Percentiles rank a stretch among this genome's conserved stretches.
phyloP scores from a whole-genome alignment of 2,329 filamentous ascomycete genomes.

The Lithohypha guttulata region DNA sequence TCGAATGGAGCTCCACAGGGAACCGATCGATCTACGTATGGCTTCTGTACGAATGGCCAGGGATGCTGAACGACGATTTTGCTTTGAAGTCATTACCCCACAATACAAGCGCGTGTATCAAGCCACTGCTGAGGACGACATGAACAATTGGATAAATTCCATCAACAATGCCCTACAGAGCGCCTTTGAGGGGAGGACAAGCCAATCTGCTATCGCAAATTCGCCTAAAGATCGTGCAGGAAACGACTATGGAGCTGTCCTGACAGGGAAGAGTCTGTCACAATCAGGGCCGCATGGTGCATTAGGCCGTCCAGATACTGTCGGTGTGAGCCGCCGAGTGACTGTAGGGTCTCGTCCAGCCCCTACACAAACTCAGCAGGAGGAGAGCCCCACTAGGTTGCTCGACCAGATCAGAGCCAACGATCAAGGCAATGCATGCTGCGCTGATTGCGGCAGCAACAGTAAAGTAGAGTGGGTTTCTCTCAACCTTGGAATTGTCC shows the following conservation, averaged over 20 bases:
- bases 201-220: slow-evolving; percentile 36
- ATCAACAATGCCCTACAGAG: slow-evolving; percentile 94
- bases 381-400: slow-evolving; percentile 75
- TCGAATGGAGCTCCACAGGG: slow-evolving; percentile 90
- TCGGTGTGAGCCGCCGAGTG: slow-evolving; percentile 66
- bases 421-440: slow-evolving; percentile 86
- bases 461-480: slow-evolving; percentile 98
- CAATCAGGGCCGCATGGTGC: slow-evolving; percentile 45
- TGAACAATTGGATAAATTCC: slow-evolving; percentile 90
- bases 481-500: slow-evolving; percentile 88
- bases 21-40: slow-evolving; percentile 93
- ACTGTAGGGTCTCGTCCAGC: slow-evolving; percentile 82
- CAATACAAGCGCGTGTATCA: slow-evolving; percentile 95
- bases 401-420: slow-evolving; percentile 78
- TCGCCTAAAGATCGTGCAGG: slow-evolving; percentile 52
- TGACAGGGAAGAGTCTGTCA: slow-evolving; percentile 78
- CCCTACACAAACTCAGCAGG: slow-evolving; percentile 56
- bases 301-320: slow-evolving; percentile 32
- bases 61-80: slow-evolving; percentile 88
- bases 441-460: slow-evolving; percentile 85
- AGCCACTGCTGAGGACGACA: slow-evolving; percentile 93
- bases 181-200: slow-evolving; percentile 72
- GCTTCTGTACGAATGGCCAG: slow-evolving; percentile 92
- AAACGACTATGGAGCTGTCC: slow-evolving; percentile 80
- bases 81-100: slow-evolving; percentile 96